A percentile compares a stretch with the other conserved stretches of the same genome.
phyloP scores from a whole-genome alignment of 225 moss, liverwort and hornwort species.

The Marchantia polymorpha region DNA sequence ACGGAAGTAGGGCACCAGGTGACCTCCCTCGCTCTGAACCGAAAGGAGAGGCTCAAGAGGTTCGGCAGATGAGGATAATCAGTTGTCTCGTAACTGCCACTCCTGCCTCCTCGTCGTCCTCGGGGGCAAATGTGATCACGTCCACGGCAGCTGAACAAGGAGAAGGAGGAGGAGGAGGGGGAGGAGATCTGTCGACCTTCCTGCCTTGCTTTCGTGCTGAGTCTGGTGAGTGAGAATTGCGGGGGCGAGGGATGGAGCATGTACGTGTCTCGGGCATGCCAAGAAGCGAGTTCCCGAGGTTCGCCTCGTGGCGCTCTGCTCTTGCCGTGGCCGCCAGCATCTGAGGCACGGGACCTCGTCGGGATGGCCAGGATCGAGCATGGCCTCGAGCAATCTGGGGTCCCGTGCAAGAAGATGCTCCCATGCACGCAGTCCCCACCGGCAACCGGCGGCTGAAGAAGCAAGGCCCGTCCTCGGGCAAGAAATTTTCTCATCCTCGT shows the following conservation, averaged over 20 bases:
- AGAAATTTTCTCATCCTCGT: background rate
- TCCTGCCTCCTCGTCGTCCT: background rate
- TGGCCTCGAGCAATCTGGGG: background rate
- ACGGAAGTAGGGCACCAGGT: background rate
- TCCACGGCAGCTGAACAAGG: background rate
- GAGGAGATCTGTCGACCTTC: too few relatives aligned
- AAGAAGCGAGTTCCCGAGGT: background rate
- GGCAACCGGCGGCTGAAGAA: background rate
- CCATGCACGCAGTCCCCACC: background rate
- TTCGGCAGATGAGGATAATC: slow-evolving; percentile 11
- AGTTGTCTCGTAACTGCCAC: slow-evolving; percentile 17
- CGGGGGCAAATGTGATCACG: background rate
- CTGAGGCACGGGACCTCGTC: too few relatives aligned
- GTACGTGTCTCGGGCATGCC: background rate
- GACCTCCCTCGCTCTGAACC: background rate
- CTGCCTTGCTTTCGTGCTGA: too few relatives aligned
- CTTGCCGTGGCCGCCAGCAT: too few relatives aligned
- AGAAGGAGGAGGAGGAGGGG: too few relatives aligned
- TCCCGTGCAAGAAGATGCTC: slow-evolving; percentile 3
- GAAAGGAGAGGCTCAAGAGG: background rate
- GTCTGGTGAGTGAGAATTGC: too few relatives aligned
- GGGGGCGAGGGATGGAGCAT: too few relatives aligned
- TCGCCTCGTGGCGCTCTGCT: too few relatives aligned
- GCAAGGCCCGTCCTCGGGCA: background rate
- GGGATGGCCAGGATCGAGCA: too few relatives aligned